These are phyloP conservation scores for Apostasia ramifera DNA, from an alignment of 106 monocot genomes.

Conservation along the genomic window DNA sequence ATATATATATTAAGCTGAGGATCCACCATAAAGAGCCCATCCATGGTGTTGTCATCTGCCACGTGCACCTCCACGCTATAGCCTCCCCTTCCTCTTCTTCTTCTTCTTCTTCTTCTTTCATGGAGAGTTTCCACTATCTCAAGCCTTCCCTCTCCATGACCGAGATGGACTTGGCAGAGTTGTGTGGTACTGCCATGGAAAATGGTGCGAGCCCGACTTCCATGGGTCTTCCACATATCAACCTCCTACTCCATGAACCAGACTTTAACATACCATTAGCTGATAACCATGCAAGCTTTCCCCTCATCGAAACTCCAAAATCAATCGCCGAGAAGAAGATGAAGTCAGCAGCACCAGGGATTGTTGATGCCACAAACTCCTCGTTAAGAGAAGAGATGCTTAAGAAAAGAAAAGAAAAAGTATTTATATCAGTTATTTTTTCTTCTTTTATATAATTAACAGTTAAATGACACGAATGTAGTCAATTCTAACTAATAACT, in stretches of 20 bases:
- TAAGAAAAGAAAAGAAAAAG: slow-evolving; percentile 18
- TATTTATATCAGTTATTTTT: background rate
- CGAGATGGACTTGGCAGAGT: slow-evolving; percentile 25
- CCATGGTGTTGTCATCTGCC: background rate
- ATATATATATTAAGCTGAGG: slow-evolving; percentile 4
- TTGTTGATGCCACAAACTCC: slow-evolving; percentile 4
- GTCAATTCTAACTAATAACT: background rate
- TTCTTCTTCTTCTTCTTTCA: slow-evolving; percentile 3
- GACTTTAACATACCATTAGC: slow-evolving; percentile 11
- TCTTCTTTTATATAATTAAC: background rate
- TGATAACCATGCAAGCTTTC: slow-evolving; percentile 8
- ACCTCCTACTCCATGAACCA: slow-evolving; percentile 3
- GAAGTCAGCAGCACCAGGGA: slow-evolving; percentile 1
- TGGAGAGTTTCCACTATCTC: slow-evolving; percentile 6
- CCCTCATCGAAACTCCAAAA: background rate
- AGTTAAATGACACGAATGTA: background rate
- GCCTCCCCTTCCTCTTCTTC: background rate
- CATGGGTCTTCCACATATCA: slow-evolving; percentile 16
- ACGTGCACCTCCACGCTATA: background rate
- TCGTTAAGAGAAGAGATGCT: background rate
- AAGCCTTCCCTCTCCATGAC: slow-evolving; percentile 16
- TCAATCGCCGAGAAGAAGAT: slow-evolving; percentile 11
- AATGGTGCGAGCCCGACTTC: background rate
- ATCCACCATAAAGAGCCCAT: slow-evolving; percentile 2
- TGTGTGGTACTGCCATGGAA: slow-evolving; percentile 14